These are phyloP conservation scores for Blastobotrys americana DNA, from an alignment of 805 yeast species.

Conservation along the genomic window DNA sequence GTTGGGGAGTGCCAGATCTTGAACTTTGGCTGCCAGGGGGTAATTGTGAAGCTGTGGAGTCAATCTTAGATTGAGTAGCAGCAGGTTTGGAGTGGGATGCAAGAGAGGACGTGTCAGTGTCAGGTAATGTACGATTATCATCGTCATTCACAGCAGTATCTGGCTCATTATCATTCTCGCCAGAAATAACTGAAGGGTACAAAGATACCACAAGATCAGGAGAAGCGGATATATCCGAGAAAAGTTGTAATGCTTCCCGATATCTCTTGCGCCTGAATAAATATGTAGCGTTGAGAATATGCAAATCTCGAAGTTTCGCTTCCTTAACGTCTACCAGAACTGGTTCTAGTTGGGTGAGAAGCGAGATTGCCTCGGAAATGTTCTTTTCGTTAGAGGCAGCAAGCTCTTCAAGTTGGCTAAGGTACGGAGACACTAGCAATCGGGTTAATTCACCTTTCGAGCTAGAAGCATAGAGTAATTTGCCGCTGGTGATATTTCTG, in stretches of 20 bases:
- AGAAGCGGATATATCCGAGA: conserved; percentile 51
- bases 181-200: conserved; percentile 33
- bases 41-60: neutral
- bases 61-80: neutral
- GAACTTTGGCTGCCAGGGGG: no score
- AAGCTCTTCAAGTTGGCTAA: conserved; percentile 32
- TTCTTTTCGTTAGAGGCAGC: conserved; percentile 21
- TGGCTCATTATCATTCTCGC: neutral
- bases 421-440: conserved; percentile 27
- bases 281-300: conserved; percentile 35
- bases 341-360: conserved; percentile 32
- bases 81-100: neutral
- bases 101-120: neutral
- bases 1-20: no score
- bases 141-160: conserved; percentile 3
- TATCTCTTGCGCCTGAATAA: conserved; percentile 30
- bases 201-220: conserved; percentile 46
- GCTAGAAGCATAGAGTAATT: conserved; percentile 29
- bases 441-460: conserved; percentile 23
- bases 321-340: conserved; percentile 27
- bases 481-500: conserved; percentile 20
- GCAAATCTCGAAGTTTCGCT: conserved; percentile 37
- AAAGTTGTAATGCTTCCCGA: conserved; percentile 37
- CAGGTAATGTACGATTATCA: neutral
- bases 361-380: conserved; percentile 39